A percentile compares a stretch with the other conserved stretches of the same genome.
Evolutionary conservation across 2,329 filamentous ascomycete species (phyloP).

Genomic region (Parastagonospora nodorum): DNA sequence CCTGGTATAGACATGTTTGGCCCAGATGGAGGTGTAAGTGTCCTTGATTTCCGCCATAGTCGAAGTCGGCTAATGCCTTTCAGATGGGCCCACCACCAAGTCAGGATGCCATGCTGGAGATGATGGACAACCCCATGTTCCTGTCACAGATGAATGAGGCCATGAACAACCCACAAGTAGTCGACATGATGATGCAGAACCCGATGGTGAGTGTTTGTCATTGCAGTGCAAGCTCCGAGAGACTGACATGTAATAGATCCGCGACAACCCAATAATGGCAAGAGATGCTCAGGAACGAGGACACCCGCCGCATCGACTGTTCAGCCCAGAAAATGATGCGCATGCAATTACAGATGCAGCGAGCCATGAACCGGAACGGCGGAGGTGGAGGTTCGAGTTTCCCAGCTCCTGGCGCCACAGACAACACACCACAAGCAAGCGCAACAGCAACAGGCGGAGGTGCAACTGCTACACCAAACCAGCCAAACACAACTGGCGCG

Average conservation of each 20-base stretch:
- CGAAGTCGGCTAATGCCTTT: slow-evolving; percentile 21
- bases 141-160: slow-evolving; percentile 90
- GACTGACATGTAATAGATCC: slow-evolving; percentile 57
- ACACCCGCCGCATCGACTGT: slow-evolving; percentile 92
- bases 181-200: slow-evolving; percentile 74
- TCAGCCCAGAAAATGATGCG: slow-evolving; percentile 85
- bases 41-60: not conserved
- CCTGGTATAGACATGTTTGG: slow-evolving; percentile 90
- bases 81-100: slow-evolving; percentile 89
- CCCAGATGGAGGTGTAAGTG: slow-evolving; percentile 87
- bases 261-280: slow-evolving; percentile 85
- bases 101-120: slow-evolving; percentile 78
- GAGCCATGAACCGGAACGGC: slow-evolving; percentile 60
- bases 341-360: slow-evolving; percentile 81
- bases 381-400: slow-evolving; percentile 64
- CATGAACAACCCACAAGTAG: slow-evolving; percentile 90
- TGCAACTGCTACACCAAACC: slow-evolving; percentile 47
- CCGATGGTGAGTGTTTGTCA: slow-evolving; percentile 55
- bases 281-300: slow-evolving; percentile 84
- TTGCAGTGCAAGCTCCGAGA: not conserved
- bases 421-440: slow-evolving; percentile 68
- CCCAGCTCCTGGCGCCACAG: slow-evolving; percentile 88
- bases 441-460: slow-evolving; percentile 27
- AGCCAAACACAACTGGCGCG: slow-evolving; percentile 39
- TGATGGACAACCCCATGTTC: slow-evolving; percentile 88